A percentile compares a stretch with the other conserved stretches of the same genome.
phyloP scores from a whole-genome alignment of 208 protist species.

The Borovskyia barvae region DNA sequence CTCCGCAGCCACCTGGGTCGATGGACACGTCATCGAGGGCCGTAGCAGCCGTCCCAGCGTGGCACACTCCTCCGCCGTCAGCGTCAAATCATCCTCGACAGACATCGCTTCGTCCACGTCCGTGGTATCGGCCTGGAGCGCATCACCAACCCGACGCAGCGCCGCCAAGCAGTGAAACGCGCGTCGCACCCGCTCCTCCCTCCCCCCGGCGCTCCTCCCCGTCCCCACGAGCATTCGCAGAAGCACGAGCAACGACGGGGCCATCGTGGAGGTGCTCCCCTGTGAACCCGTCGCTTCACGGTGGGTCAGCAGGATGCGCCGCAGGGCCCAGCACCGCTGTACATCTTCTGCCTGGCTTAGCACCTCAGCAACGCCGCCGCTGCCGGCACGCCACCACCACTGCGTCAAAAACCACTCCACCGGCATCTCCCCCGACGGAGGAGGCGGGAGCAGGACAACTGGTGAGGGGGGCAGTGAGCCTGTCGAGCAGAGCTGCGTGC shows the following conservation, averaged over 20 bases:
- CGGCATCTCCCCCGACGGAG: not conserved
- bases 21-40: not conserved
- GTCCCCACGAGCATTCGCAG: conserved; percentile 14
- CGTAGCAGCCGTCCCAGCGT: conserved; percentile 7
- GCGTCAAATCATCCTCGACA: conserved; percentile 22
- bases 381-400: conserved; percentile 21
- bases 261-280: too few relatives aligned
- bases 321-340: conserved; percentile 20
- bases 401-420: conserved; percentile 9
- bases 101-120: conserved; percentile 7
- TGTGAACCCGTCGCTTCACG: not conserved
- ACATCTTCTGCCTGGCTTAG: conserved; percentile 1
- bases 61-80: conserved; percentile 19
- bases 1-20: not conserved
- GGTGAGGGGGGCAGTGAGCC: not conserved
- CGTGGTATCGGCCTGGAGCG: not conserved
- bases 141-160: conserved; percentile 7
- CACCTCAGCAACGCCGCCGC: not conserved
- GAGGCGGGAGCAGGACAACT: not conserved
- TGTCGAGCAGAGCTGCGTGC: not conserved
- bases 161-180: conserved; percentile 20
- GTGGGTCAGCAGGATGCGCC: conserved; percentile 16
- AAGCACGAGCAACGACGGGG: conserved; percentile 3
- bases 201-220: not conserved
- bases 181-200: conserved; percentile 19